Conservation (phyloP, 495 filamentous ascomycete genomes). For the Penicillium silybi region DNA sequence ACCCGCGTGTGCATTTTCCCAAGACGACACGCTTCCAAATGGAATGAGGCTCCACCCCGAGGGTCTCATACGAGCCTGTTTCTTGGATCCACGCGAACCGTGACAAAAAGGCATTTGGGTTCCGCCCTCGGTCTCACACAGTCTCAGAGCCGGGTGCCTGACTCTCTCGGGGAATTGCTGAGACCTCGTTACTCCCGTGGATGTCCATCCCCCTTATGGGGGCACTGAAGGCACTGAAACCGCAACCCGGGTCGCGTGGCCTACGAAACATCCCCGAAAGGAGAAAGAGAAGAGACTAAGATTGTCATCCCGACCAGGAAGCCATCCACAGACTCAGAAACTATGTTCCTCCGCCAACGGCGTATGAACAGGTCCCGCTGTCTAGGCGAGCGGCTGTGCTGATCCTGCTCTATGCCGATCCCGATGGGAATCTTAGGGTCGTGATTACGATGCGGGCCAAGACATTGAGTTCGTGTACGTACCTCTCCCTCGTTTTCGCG, state of each 20-base stretch:
- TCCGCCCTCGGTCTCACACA: constrained; percentile 3
- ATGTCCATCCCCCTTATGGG: constrained; percentile 15
- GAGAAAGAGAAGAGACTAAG: neutral
- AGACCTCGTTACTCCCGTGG: constrained; percentile 3
- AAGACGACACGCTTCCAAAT: neutral
- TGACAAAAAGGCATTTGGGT: neutral
- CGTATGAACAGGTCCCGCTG: constrained; percentile 62
- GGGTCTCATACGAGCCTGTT: neutral
- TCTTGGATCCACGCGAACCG: neutral
- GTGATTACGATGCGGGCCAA: constrained; percentile 84
- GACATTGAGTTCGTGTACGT: constrained; percentile 59
- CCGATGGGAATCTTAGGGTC: constrained; percentile 68
- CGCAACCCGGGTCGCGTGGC: constrained; percentile 10
- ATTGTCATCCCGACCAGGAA: constrained; percentile 44
- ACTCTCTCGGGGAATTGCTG: neutral
- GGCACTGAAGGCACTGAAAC: constrained; percentile 8
- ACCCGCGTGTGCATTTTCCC: neutral
- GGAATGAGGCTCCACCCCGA: neutral
- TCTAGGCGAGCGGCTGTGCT: constrained; percentile 77
- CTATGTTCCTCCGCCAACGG: constrained; percentile 59
- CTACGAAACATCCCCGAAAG: neutral
- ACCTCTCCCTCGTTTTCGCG: constrained; percentile 1
- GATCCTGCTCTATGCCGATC: constrained; percentile 79
- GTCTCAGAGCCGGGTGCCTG: neutral
- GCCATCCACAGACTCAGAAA: constrained; percentile 73